A percentile compares a stretch with the other conserved stretches of the same genome.
Evolutionary conservation across 257 asterid genomes (phyloP).

Genomic region (Scutellaria baicalensis): DNA sequence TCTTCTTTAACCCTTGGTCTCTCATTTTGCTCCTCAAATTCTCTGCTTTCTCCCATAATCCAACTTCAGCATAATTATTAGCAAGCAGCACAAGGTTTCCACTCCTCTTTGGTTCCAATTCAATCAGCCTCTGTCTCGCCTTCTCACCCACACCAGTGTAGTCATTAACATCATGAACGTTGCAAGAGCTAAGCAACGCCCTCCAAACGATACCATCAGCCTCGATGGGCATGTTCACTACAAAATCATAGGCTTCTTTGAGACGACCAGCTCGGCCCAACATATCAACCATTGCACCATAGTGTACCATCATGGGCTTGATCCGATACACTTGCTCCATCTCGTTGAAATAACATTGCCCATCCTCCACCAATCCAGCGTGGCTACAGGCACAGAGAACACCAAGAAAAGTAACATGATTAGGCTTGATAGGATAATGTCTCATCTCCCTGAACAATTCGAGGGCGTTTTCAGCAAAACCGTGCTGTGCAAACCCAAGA

Average conservation of each 20-base stretch:
- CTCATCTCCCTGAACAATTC: constrained; percentile 43
- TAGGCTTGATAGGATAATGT: constrained; percentile 33
- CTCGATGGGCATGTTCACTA: constrained; percentile 43
- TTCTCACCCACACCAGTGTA: constrained; percentile 39
- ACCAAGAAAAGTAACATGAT: constrained; percentile 67
- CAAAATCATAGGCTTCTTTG: constrained; percentile 49
- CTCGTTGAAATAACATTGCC: constrained; percentile 33
- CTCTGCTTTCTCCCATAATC: constrained; percentile 65
- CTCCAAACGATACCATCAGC: constrained; percentile 76
- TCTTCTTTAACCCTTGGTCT: constrained; percentile 45
- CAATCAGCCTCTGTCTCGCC: constrained; percentile 45
- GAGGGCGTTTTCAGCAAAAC: constrained; percentile 46
- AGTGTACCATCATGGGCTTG: constrained; percentile 60
- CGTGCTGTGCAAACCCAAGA: constrained; percentile 71
- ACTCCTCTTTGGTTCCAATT: constrained; percentile 60
- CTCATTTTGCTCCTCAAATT: constrained; percentile 44
- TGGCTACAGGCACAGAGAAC: constrained; percentile 83
- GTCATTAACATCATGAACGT: constrained; percentile 50
- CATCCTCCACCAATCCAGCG: constrained; percentile 57
- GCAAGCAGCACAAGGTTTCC: constrained; percentile 76
- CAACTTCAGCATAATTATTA: constrained; percentile 56
- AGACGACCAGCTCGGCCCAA: constrained; percentile 68
- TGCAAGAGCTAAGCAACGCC: constrained; percentile 70
- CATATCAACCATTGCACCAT: constrained; percentile 69
- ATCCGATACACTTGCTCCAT: constrained; percentile 50